Conservation (phyloP, 2,329 filamentous ascomycete genomes). For the Sclerotinia nivalis region DNA sequence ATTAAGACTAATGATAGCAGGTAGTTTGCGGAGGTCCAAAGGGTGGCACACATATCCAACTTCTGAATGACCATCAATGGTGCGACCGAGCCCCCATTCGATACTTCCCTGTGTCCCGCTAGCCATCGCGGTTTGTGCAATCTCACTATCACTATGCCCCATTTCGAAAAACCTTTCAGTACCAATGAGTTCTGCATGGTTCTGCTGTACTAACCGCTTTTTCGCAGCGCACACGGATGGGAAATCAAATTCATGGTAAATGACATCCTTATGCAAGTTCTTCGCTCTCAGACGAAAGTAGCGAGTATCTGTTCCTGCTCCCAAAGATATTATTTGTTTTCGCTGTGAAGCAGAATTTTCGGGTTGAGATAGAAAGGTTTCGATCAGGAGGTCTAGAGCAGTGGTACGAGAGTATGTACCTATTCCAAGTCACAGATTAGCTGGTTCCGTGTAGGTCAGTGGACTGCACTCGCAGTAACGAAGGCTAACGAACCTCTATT, state of each 20-base stretch:
- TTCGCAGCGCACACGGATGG: constrained; percentile 67
- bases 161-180: constrained; percentile 9
- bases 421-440: constrained; percentile 41
- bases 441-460: constrained; percentile 5
- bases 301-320: constrained; percentile 90
- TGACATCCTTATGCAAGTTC: constrained; percentile 45
- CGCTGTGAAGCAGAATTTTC: constrained; percentile 29
- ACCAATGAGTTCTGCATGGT: constrained; percentile 9
- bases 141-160: constrained; percentile 25
- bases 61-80: constrained; percentile 26
- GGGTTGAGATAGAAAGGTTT: constrained; percentile 60
- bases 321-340: constrained; percentile 86
- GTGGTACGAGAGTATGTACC: constrained; percentile 91
- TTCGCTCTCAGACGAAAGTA: constrained; percentile 65
- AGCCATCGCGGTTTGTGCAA: constrained; percentile 38
- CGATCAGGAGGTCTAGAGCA: constrained; percentile 76
- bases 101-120: constrained; percentile 29
- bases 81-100: constrained; percentile 36
- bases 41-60: constrained; percentile 52
- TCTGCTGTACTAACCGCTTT: constrained; percentile 27
- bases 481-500: constrained; percentile 69
- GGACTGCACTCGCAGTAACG: constrained; percentile 21
- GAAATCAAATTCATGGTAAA: constrained; percentile 95
- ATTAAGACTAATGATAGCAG: constrained; percentile 24
- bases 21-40: constrained; percentile 40